phyloP scores from a whole-genome alignment of 371 early-diverging fungal species.

The Aphelidium insulamus region DNA sequence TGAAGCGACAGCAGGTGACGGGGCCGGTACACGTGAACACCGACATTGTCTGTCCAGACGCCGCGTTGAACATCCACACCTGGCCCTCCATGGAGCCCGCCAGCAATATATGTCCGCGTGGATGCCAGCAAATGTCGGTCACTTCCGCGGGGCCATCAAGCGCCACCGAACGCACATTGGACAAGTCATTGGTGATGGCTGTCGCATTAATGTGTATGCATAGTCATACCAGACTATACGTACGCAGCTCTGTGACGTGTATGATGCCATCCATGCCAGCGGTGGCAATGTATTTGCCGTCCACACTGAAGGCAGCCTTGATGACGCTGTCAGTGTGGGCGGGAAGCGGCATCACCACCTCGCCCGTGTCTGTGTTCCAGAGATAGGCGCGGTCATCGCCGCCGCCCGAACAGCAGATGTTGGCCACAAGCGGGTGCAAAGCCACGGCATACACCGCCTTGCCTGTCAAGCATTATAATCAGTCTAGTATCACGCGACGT shows the following conservation, averaged over 20 bases:
- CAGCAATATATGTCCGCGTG: constrained; percentile 66
- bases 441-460: constrained; percentile 73
- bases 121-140: constrained; percentile 64
- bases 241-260: constrained; percentile 39
- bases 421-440: constrained; percentile 47
- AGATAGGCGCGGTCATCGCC: constrained; percentile 81
- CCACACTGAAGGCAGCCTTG: constrained; percentile 52
- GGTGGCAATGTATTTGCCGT: constrained; percentile 66
- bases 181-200: too few species aligned
- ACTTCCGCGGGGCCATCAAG: constrained; percentile 85
- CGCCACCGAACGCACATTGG: too few species aligned
- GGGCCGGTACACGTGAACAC: constrained; percentile 66
- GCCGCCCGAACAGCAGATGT: constrained; percentile 55
- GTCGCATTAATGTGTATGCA: too few species aligned
- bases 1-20: constrained; percentile 69
- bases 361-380: constrained; percentile 70
- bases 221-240: too few species aligned
- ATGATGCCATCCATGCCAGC: constrained; percentile 92
- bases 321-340: constrained; percentile 77
- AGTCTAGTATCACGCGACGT: background rate
- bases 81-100: constrained; percentile 71
- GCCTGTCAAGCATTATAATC: background rate
- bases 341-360: constrained; percentile 17
- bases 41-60: constrained; percentile 69
- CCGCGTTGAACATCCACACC: constrained; percentile 90